Evolutionary conservation across 805 yeast species (phyloP).

Genomic region (Starmerella stigmatis): DNA sequence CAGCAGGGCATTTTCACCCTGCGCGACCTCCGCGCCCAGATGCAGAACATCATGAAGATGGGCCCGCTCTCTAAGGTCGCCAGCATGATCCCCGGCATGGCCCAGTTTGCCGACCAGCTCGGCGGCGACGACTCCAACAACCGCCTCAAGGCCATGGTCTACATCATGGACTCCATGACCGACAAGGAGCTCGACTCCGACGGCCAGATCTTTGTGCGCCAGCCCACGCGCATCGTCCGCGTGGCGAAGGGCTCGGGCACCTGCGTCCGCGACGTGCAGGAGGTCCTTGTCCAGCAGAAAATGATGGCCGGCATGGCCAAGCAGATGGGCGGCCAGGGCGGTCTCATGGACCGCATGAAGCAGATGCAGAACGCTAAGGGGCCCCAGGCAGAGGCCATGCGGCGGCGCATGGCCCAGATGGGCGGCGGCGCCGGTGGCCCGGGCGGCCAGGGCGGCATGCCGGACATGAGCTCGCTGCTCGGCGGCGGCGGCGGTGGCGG

Average conservation of each 20-base stretch:
- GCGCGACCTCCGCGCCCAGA: conserved; percentile 83
- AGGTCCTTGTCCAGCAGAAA: conserved; percentile 78
- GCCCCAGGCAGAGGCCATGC: conserved; percentile 38
- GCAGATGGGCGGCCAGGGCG: conserved; percentile 45
- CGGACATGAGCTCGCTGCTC: conserved; percentile 31
- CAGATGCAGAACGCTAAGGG: conserved; percentile 30
- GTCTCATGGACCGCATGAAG: conserved; percentile 40
- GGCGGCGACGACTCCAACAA: conserved; percentile 89
- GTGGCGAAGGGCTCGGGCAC: conserved; percentile 95
- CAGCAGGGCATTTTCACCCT: conserved; percentile 92
- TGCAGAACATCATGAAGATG: conserved; percentile 92
- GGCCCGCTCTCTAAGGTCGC: conserved; percentile 94
- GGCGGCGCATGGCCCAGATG: conserved; percentile 39
- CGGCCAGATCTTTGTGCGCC: conserved; percentile 64
- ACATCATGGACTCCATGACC: conserved; percentile 92
- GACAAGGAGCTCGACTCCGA: conserved; percentile 81
- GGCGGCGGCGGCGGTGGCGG: conserved; percentile 50
- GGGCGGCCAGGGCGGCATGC: conserved; percentile 21
- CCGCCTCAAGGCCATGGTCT: conserved; percentile 77
- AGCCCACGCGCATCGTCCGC: conserved; percentile 78
- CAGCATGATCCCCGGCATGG: conserved; percentile 87
- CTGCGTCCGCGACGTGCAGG: conserved; percentile 82
- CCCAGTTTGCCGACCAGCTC: conserved; percentile 70
- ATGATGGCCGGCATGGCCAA: conserved; percentile 93
- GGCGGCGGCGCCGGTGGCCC: conserved; percentile 36